Percentiles rank a stretch among this genome's conserved stretches.
phyloP scores from a whole-genome alignment of 2,329 filamentous ascomycete genomes.

The Dothidotthia symphoricarpi region DNA sequence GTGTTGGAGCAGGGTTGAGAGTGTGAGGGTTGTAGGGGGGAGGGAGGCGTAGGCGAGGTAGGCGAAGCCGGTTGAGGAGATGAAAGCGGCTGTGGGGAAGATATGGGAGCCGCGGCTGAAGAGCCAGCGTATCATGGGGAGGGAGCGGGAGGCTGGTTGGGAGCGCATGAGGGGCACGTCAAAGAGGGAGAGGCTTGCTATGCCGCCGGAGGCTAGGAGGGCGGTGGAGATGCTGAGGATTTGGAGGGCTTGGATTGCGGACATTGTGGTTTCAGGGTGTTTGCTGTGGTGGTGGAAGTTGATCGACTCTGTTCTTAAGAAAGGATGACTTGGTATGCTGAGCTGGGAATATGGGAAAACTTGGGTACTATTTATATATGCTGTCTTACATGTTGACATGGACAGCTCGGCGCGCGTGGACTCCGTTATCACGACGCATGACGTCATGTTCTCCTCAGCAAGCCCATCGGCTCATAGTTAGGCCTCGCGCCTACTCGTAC shows the following conservation, averaged over 20 bases:
- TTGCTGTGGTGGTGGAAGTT: too few species aligned
- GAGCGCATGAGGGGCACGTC: conserved; percentile 32
- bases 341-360: too few species aligned
- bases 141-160: conserved; percentile 40
- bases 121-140: conserved; percentile 39
- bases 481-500: too few species aligned
- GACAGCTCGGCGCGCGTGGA: too few species aligned
- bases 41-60: conserved; percentile 23
- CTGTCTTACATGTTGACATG: too few species aligned
- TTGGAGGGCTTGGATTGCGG: conserved; percentile 17
- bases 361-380: too few species aligned
- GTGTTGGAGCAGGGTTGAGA: conserved; percentile 1
- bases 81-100: conserved; percentile 31
- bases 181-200: conserved; percentile 37
- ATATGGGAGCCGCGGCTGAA: conserved; percentile 41
- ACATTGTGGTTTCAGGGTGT: conserved; percentile 9
- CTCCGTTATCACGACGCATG: too few species aligned
- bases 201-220: conserved; percentile 36
- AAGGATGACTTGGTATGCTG: too few species aligned
- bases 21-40: not conserved
- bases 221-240: conserved; percentile 32
- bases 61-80: conserved; percentile 30
- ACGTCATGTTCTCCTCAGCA: too few species aligned
- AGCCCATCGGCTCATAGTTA: too few species aligned
- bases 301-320: too few species aligned